Conservation (phyloP, 345 rosid species). For the Brassica nigra region DNA sequence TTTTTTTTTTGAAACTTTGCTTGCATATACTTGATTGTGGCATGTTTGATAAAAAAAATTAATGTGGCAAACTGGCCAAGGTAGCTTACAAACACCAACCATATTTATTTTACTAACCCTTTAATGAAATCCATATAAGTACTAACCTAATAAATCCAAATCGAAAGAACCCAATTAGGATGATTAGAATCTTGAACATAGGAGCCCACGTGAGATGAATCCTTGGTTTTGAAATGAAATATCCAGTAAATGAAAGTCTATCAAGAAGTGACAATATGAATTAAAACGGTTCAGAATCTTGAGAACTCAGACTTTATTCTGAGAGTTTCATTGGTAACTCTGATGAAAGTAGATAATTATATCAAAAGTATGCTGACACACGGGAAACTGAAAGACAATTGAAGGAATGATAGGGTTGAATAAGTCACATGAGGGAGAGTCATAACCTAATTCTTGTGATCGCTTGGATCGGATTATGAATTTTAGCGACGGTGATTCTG, state of each 20-base stretch:
- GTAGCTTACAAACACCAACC: not conserved
- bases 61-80: not conserved
- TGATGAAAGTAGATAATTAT: not conserved
- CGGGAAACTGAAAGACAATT: not conserved
- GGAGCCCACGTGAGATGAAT: not conserved
- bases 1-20: not conserved
- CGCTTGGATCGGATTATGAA: too few species aligned
- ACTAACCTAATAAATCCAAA: not conserved
- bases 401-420: not conserved
- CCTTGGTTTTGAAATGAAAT: not conserved
- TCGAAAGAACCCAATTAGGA: not conserved
- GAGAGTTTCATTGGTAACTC: too few species aligned
- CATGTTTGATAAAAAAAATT: not conserved
- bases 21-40: not conserved
- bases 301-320: too few species aligned
- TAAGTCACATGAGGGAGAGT: not conserved
- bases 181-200: not conserved
- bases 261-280: not conserved
- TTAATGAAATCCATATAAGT: not conserved
- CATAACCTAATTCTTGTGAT: too few species aligned
- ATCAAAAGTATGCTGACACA: not conserved
- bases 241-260: not conserved
- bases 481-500: too few species aligned
- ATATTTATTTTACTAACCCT: not conserved
- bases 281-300: too few species aligned